Percentiles rank a stretch among this genome's conserved stretches.
Evolutionary conservation across 2,329 filamentous ascomycete genomes (phyloP).

Genomic region (Diaporthe citriasiana): DNA sequence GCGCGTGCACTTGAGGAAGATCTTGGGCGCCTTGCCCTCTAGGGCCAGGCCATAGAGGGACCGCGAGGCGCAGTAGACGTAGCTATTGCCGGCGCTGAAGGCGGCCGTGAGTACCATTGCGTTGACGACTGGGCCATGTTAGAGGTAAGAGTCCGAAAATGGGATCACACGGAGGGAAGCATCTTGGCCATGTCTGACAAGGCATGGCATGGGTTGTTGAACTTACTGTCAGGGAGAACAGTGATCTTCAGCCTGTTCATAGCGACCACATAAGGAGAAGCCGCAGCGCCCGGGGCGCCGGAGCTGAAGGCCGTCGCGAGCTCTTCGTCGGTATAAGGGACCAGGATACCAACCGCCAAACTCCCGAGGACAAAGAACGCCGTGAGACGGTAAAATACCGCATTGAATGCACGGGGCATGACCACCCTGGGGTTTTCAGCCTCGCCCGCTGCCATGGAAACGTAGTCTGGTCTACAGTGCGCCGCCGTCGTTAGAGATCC

Average conservation of each 20-base stretch:
- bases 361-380: conserved; percentile 79
- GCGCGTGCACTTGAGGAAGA: conserved; percentile 57
- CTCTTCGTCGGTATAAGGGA: conserved; percentile 70
- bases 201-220: background rate
- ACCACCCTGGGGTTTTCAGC: conserved; percentile 74
- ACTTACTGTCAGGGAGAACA: conserved; percentile 63
- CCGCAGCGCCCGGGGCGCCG: conserved; percentile 64
- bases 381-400: conserved; percentile 80
- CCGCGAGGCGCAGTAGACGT: conserved; percentile 65
- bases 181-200: background rate
- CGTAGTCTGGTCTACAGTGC: conserved; percentile 70
- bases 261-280: conserved; percentile 61
- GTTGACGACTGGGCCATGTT: conserved; percentile 64
- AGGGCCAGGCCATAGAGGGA: conserved; percentile 65
- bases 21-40: conserved; percentile 61
- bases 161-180: background rate
- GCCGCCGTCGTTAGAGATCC: background rate
- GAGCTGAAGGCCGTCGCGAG: conserved; percentile 66
- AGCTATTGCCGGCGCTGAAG: conserved; percentile 61
- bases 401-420: conserved; percentile 79
- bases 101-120: conserved; percentile 55
- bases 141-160: background rate
- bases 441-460: conserved; percentile 69
- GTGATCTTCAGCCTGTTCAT: conserved; percentile 57
- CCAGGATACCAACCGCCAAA: conserved; percentile 71